Conservation (phyloP, 768 basidiomycete species). For the Paxillus rubicundulus region DNA sequence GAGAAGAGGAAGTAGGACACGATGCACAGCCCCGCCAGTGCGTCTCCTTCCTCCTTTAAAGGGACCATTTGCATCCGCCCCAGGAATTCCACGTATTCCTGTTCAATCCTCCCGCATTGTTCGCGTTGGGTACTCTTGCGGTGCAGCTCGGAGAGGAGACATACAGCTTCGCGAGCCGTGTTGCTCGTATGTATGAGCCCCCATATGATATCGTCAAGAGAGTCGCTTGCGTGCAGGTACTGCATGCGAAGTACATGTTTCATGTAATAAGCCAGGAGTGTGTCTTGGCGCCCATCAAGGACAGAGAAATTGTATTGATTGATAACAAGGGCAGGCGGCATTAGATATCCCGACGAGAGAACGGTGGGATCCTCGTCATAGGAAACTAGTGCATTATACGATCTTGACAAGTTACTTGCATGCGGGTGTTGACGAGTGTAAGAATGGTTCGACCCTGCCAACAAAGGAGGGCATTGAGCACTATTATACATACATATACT, state of each 20-base stretch:
- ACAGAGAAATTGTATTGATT: conserved; percentile 14
- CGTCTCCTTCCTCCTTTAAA: conserved; percentile 53
- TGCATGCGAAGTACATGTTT: conserved; percentile 62
- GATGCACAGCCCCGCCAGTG: conserved; percentile 74
- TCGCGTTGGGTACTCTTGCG: conserved; percentile 30
- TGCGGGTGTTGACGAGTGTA: conserved; percentile 27
- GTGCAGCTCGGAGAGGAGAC: conserved; percentile 63
- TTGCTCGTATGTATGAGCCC: conserved; percentile 45
- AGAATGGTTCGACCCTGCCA: conserved; percentile 43
- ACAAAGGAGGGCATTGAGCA: conserved; percentile 61
- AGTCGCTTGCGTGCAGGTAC: conserved; percentile 62
- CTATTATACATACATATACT: conserved; percentile 63
- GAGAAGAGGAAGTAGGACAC: conserved; percentile 77
- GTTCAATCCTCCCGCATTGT: conserved; percentile 13
- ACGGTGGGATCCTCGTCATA: conserved; percentile 15
- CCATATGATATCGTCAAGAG: conserved; percentile 47
- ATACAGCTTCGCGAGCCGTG: conserved; percentile 56
- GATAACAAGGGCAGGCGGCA: conserved; percentile 7
- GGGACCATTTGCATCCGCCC: conserved; percentile 23
- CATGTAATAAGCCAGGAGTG: conserved; percentile 47
- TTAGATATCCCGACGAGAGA: conserved; percentile 22
- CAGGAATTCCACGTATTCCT: conserved; percentile 24
- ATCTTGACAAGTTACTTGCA: conserved; percentile 27
- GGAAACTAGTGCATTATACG: conserved; percentile 8
- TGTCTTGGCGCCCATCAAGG: conserved; percentile 18